Evolutionary conservation across 768 basidiomycete genomes (phyloP).

Genomic region (Phaffia australis): DNA sequence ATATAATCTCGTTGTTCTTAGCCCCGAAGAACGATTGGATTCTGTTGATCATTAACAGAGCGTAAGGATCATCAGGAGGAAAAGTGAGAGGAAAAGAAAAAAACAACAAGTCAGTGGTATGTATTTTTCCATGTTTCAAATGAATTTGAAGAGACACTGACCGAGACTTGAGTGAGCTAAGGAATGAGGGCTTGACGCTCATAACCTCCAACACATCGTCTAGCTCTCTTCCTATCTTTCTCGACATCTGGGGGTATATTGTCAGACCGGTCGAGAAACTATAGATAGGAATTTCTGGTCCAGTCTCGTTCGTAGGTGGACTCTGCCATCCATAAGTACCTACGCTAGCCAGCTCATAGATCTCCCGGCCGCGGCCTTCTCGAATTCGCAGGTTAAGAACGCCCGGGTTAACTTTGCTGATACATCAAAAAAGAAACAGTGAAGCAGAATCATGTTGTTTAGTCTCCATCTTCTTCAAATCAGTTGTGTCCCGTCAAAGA

Average conservation of each 20-base stretch:
- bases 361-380: constrained; percentile 63
- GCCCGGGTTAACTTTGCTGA: constrained; percentile 69
- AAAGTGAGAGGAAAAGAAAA: neutral
- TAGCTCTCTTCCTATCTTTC: constrained; percentile 63
- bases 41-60: neutral
- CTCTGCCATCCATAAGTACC: constrained; percentile 86
- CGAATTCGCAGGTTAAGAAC: constrained; percentile 73
- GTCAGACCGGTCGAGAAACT: constrained; percentile 77
- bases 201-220: constrained; percentile 59
- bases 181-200: constrained; percentile 1
- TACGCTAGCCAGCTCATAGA: constrained; percentile 72
- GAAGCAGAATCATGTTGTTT: too few species aligned
- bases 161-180: constrained; percentile 1
- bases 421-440: neutral
- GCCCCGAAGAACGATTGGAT: constrained; percentile 9
- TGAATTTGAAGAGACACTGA: neutral
- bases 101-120: neutral
- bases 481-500: neutral
- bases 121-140: neutral
- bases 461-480: too few species aligned
- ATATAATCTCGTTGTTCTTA: constrained; percentile 7
- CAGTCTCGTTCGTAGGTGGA: constrained; percentile 53
- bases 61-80: too few species aligned
- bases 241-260: constrained; percentile 64
- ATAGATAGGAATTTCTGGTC: constrained; percentile 60